These are phyloP conservation scores for Suhomyces emberorum DNA, from an alignment of 805 yeast species.

Conservation along the genomic window DNA sequence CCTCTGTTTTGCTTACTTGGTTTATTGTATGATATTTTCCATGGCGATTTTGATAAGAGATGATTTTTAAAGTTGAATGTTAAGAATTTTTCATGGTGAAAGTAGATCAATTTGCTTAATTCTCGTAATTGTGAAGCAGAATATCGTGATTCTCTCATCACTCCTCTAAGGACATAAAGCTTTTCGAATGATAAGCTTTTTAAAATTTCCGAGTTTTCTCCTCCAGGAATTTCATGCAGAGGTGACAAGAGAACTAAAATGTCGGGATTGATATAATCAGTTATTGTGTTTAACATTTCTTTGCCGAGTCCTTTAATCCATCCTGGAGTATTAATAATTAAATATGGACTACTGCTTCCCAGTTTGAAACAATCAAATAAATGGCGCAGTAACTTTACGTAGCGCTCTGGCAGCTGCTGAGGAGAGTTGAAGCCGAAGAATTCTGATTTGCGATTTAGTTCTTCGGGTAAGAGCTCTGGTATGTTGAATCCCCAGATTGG, in stretches of 20 bases:
- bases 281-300: slow-evolving; percentile 52
- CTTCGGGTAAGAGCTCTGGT: slow-evolving; percentile 14
- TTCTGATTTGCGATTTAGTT: slow-evolving; percentile 17
- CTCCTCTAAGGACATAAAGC: slow-evolving; percentile 33
- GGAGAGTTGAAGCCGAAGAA: slow-evolving; percentile 70
- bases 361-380: slow-evolving; percentile 36
- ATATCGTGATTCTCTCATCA: slow-evolving; percentile 29
- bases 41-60: slow-evolving; percentile 23
- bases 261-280: slow-evolving; percentile 48
- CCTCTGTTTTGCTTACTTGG: slow-evolving; percentile 16
- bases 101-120: slow-evolving; percentile 49
- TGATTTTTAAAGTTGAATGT: slow-evolving; percentile 23
- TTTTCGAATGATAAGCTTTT: slow-evolving; percentile 25
- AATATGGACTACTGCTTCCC: slow-evolving; percentile 21
- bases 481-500: slow-evolving; percentile 29
- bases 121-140: slow-evolving; percentile 52
- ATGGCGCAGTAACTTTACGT: slow-evolving; percentile 40
- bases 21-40: slow-evolving; percentile 25
- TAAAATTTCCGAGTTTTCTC: slow-evolving; percentile 27
- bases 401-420: slow-evolving; percentile 58
- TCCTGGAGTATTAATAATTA: slow-evolving; percentile 80
- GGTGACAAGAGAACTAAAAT: slow-evolving; percentile 49
- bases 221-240: slow-evolving; percentile 16
- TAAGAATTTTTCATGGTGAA: slow-evolving; percentile 39
- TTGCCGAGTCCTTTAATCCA: slow-evolving; percentile 90